These are phyloP conservation scores for Chrysosporium keratinophilum DNA, from an alignment of 2,329 filamentous ascomycete species.

Conservation along the genomic window DNA sequence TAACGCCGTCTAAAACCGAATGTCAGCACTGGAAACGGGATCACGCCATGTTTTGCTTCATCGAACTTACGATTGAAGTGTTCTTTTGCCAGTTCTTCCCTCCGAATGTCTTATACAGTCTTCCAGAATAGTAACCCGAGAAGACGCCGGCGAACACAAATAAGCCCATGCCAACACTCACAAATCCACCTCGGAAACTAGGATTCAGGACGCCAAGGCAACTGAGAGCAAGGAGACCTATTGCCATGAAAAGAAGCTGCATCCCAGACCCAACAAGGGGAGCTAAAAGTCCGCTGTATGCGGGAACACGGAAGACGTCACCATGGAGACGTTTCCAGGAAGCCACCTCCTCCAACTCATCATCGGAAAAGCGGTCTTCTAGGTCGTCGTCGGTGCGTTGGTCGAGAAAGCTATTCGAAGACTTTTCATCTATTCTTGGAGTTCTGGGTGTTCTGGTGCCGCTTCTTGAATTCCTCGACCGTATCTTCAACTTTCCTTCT, in stretches of 20 bases:
- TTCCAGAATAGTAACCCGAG: slow-evolving; percentile 76
- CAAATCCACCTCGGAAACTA: slow-evolving; percentile 79
- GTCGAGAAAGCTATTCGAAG: slow-evolving; percentile 34
- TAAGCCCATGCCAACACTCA: slow-evolving; percentile 70
- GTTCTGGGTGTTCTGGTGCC: slow-evolving; percentile 36
- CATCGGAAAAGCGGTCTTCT: slow-evolving; percentile 51
- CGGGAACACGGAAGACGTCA: slow-evolving; percentile 73
- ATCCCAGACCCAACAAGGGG: slow-evolving; percentile 76
- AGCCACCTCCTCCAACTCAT: slow-evolving; percentile 69
- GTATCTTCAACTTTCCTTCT: slow-evolving; percentile 51
- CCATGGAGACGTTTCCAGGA: slow-evolving; percentile 83
- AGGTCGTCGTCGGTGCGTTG: slow-evolving; percentile 43
- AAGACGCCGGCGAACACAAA: slow-evolving; percentile 76
- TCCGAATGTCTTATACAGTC: slow-evolving; percentile 74
- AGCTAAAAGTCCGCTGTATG: slow-evolving; percentile 60
- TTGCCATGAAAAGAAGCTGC: slow-evolving; percentile 73
- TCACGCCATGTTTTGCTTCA: background rate
- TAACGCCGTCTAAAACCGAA: slow-evolving; percentile 49
- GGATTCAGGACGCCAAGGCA: slow-evolving; percentile 72
- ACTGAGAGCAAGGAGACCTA: slow-evolving; percentile 60
- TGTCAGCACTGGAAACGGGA: slow-evolving; percentile 14
- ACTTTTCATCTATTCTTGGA: slow-evolving; percentile 39
- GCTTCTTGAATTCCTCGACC: slow-evolving; percentile 38
- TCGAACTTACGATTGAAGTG: slow-evolving; percentile 47
- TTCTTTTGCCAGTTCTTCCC: slow-evolving; percentile 66